Base-by-base conservation (phyloP, 768 basidiomycete species). In the Hemileccinum rubropunctum region DNA sequence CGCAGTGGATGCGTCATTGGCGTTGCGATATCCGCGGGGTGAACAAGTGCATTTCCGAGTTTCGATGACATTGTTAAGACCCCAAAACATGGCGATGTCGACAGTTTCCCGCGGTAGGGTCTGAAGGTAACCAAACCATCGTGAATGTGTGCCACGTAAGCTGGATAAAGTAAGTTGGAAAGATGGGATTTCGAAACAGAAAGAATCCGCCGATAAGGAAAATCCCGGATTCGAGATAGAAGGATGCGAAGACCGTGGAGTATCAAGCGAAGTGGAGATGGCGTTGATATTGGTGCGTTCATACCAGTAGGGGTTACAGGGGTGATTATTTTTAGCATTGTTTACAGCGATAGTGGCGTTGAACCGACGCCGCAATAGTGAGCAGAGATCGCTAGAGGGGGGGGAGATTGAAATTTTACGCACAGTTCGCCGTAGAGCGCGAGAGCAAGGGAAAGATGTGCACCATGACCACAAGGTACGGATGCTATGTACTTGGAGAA, bases 381-480 rank as follows among this genome's bases (percentile, higher is more conserved):
- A 52, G 18, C 33, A 49, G 39, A 35, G 43, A 45, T n/a, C 40
- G 28, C 17, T 17, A 41, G 41, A 37, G n/a, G 17, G 17, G 36
- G n/a, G n/a, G n/a, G n/a, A n/a, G n/a, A n/a, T n/a, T n/a, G n/a
- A n/a, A n/a, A n/a, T n/a, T n/a, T n/a, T n/a, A 69, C 79, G 69
- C 62, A 87, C 87, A 83, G 66, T 66, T 90, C 87, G 27, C 69
- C 71, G 51, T 83, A 83, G 18, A 90, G 69, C 12, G 82, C 86
- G 23, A 86, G 66, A 11, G 86, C 70, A 6, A 88, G 75, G 32
- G 78, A 73, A 30, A 88, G 73, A 42, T 80, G 79, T 3, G 85
- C 83, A 34, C 71, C 77, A 30, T 76, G 73, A 2, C 86, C 87
- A 59, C 76, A 79, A 10, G 78, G 76, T 23, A 67, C 68, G 13